Evolutionary conservation across 192 early-diverging fungal genomes (phyloP).

Genomic region (Paraglomus brasilianum): DNA sequence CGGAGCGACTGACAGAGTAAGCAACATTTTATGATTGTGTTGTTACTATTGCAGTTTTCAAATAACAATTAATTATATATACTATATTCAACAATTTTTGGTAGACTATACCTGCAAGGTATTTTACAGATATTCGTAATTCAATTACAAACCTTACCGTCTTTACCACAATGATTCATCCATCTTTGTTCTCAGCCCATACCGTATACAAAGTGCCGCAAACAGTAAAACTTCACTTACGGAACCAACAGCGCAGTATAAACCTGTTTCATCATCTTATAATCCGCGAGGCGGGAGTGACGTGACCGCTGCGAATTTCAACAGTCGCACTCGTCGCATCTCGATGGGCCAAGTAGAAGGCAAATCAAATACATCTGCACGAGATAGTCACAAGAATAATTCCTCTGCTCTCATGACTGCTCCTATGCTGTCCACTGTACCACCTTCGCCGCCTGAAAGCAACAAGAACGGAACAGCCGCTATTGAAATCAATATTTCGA

Average conservation of each 20-base stretch:
- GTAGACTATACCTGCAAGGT: not conserved
- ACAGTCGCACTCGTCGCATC: constrained; percentile 31
- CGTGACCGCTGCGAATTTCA: constrained; percentile 25
- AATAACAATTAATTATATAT: not conserved
- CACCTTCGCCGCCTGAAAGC: not conserved
- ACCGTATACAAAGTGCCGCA: constrained; percentile 6
- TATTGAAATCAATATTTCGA: too few species aligned
- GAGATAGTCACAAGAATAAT: not conserved
- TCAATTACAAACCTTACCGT: constrained; percentile 19
- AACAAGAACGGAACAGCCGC: not conserved
- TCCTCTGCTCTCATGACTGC: not conserved
- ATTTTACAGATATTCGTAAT: not conserved
- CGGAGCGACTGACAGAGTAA: too few species aligned
- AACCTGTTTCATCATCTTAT: not conserved
- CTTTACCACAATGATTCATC: too few species aligned
- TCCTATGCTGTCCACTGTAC: not conserved
- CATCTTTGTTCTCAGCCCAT: not conserved
- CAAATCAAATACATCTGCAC: not conserved
- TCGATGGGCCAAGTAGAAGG: not conserved
- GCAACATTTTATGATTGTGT: too few species aligned
- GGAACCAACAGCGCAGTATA: too few species aligned
- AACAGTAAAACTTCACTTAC: constrained; percentile 17
- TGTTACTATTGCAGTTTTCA: too few species aligned
- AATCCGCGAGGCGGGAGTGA: constrained; percentile 22
- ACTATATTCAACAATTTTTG: not conserved